Evolutionary conservation across 805 yeast genomes (phyloP), one percentile per base, ranked within the genome.

Genomic region (Blastobotrys peoriensis): DNA sequence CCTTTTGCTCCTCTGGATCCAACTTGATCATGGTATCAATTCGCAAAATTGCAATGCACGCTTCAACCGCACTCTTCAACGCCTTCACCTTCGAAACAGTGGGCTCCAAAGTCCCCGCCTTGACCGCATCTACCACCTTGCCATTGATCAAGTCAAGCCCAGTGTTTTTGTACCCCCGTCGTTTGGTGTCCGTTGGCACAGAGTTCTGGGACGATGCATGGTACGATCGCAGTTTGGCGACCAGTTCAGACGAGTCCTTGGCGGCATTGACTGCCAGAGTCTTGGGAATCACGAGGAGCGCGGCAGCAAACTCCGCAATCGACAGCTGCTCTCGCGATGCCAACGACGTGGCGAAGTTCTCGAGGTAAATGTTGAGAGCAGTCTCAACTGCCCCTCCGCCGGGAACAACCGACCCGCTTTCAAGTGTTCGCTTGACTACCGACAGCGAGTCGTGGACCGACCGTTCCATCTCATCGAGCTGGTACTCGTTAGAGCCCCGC

Each of bases 351-450:
- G 98, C 98, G 66, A 93, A 93, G 64, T 86, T 91, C 66, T 93
- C 98, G 63, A 93, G 73, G 64, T 86, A 93, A 43, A 93, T 88
- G 69, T 88, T 89, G 61, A 93, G 75, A 2, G 98, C 98, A 41
- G 95, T 76, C 69, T 93, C 99, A 28, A 93, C 98, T n/a, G 95
- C 94, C 49, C 99, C 99, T 53, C 99, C 99, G 50, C 99, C 99
- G 36, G 98, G 98, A 4, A 93, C 98, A 46, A 94, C 89, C 54
- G 76, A 69, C 17, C 97, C 98, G 59, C 91, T 80, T 67, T 93
- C 98, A 54, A 94, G 75, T 9, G 98, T 88, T 63, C 98, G 81
- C 71, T 93, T 93, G 30, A 93, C 96, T 30, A 93, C 98, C 37
- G 87, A 81, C 52, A 93, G 73, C 2, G 98, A 86, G 64, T 93